phyloP scores from a whole-genome alignment of 441 rosid genomes.

The Isatis lusitanica region DNA sequence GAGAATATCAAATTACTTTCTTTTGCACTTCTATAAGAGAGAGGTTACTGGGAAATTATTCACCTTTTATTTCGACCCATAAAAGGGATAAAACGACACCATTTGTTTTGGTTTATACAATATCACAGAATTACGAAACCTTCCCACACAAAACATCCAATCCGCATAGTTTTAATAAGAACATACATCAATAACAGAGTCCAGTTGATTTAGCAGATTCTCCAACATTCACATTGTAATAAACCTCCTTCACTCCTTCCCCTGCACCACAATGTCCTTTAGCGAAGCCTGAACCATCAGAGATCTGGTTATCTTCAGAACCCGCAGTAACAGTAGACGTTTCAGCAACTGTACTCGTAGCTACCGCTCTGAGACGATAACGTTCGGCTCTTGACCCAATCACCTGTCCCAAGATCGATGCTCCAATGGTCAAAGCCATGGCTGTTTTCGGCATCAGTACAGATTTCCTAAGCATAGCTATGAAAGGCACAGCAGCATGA shows the following conservation, averaged over 20 bases:
- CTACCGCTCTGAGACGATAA: conserved; percentile 53
- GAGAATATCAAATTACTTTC: not conserved
- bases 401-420: conserved; percentile 78
- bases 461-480: conserved; percentile 86
- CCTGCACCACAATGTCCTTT: conserved; percentile 41
- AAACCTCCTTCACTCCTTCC: conserved; percentile 40
- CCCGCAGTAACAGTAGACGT: conserved; percentile 24
- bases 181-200: conserved; percentile 34
- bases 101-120: conserved; percentile 21
- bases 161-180: conserved; percentile 9
- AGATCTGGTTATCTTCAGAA: conserved; percentile 29
- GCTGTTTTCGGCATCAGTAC: conserved; percentile 81
- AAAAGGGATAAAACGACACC: conserved; percentile 14
- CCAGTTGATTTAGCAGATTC: conserved; percentile 37
- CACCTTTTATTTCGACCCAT: conserved; percentile 26
- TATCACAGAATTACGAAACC: conserved; percentile 17
- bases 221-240: conserved; percentile 27
- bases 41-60: not conserved
- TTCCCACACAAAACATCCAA: conserved; percentile 1
- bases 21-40: not conserved
- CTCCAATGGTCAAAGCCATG: conserved; percentile 79
- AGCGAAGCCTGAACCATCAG: conserved; percentile 24
- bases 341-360: conserved; percentile 36
- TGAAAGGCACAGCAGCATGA: conserved; percentile 87
- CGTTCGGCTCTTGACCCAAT: conserved; percentile 88